These are phyloP conservation scores for Wickerhamomyces sp. DNA, from an alignment of 1,139 yeast genomes.

Conservation along the genomic window DNA sequence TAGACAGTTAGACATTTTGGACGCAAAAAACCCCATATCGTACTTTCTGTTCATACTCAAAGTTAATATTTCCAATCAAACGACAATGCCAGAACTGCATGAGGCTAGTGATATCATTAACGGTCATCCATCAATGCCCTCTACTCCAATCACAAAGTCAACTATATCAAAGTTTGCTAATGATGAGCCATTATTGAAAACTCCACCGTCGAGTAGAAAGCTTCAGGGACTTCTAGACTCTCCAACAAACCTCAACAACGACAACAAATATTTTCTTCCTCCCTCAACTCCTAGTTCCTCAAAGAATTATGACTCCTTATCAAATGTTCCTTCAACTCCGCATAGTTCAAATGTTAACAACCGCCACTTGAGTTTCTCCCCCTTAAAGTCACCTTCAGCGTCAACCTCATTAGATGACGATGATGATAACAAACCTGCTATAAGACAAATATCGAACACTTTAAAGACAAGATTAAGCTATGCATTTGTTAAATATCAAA, in stretches of 20 bases:
- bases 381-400: constrained; percentile 32
- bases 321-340: constrained; percentile 1
- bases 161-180: not conserved
- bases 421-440: constrained; percentile 27
- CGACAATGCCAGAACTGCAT: not conserved
- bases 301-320: not conserved
- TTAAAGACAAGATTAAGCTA: constrained; percentile 40
- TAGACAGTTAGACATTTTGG: too few species aligned
- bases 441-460: constrained; percentile 36
- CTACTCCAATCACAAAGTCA: not conserved
- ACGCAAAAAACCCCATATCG: too few species aligned
- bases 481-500: constrained; percentile 41
- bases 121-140: not conserved
- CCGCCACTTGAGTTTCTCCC: constrained; percentile 16
- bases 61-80: not conserved
- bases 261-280: not conserved
- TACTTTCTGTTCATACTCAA: too few species aligned
- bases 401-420: constrained; percentile 20
- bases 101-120: not conserved
- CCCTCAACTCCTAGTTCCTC: not conserved
- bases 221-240: not conserved
- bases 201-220: not conserved
- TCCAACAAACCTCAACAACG: not conserved
- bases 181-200: not conserved
- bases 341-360: not conserved